Conservation (phyloP, 2,329 filamentous ascomycete genomes). For the Diaporthe citri region DNA sequence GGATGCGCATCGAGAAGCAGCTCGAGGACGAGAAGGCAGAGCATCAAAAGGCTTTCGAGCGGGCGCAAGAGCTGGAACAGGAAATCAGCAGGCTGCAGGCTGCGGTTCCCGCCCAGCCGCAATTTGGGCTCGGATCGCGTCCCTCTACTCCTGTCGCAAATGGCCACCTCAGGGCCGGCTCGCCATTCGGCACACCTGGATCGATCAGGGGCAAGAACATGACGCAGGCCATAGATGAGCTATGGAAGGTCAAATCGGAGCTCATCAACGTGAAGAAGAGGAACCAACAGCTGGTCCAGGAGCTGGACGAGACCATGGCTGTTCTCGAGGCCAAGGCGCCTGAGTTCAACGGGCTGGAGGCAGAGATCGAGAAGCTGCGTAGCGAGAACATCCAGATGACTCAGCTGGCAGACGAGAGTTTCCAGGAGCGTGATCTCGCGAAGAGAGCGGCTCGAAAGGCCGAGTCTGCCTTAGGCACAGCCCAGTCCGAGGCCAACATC, state of each 20-base stretch:
- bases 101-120: conserved; percentile 56
- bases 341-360: conserved; percentile 86
- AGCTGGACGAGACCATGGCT: conserved; percentile 87
- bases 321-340: conserved; percentile 89
- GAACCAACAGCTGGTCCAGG: conserved; percentile 78
- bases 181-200: conserved; percentile 72
- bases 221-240: conserved; percentile 73
- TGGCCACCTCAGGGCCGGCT: conserved; percentile 64
- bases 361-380: conserved; percentile 84
- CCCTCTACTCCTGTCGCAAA: conserved; percentile 74
- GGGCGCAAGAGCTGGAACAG: conserved; percentile 63
- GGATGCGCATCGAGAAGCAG: conserved; percentile 67
- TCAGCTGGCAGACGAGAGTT: conserved; percentile 83
- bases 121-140: conserved; percentile 56
- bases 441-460: conserved; percentile 84
- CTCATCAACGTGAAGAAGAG: conserved; percentile 80
- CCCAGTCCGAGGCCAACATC: conserved; percentile 79
- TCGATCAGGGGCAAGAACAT: conserved; percentile 69
- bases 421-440: conserved; percentile 82
- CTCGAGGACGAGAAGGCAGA: conserved; percentile 67
- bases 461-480: conserved; percentile 76
- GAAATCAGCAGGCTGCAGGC: conserved; percentile 66
- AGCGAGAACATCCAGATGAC: conserved; percentile 88
- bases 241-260: conserved; percentile 77
- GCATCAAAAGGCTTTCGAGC: conserved; percentile 61